Evolutionary conservation across 305 asterid species (phyloP), one percentile per base, ranked within the genome.

Genomic region (Petunia hybrid): DNA sequence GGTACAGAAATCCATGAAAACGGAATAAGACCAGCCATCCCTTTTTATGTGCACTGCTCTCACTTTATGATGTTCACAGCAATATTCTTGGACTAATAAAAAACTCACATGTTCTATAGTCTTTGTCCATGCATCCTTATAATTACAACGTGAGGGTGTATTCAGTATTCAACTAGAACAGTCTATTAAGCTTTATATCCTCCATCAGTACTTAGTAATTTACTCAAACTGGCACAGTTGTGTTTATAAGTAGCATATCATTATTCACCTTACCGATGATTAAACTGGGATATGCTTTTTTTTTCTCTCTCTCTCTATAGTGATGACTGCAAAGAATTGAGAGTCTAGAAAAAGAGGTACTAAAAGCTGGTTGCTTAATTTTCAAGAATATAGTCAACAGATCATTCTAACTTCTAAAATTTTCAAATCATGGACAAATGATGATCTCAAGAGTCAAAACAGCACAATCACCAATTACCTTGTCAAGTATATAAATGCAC

Each of bases 81-180:
- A 73, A 60, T 35, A 53, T 51, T 73, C 78, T 73, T 73, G 78
- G 45, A 53, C 46, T 51, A 73, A 53, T 36, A 53, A 40, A 73
- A 73, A 4, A 51, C 62, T 73, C 35, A 51, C 14, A 35, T 13
- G 51, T 35, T 36, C 63, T 63, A 73, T 6, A 51, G 43, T 36
- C 63, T 73, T 51, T 73, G 78, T 73, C 78, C 45, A 73, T 73
- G 78, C 64, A 73, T 73, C 78, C 63, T 48, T 35, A 51, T 71
- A 71, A 48, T 73, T 48, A 36, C 63, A 73, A 13, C 60, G 38
- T 35, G 8, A 73, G 36, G 40, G 13, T 12, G 2, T 3, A 14
- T 53, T 69, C 22, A 43, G 16, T 45, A 22, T 51, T 73, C 78
- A 51, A 53, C 78, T 13, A 2, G 6, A 73, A 53, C 13, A 73